phyloP scores from a whole-genome alignment of 2,329 filamentous ascomycete genomes.

The Fonsecaea pedrosoi region DNA sequence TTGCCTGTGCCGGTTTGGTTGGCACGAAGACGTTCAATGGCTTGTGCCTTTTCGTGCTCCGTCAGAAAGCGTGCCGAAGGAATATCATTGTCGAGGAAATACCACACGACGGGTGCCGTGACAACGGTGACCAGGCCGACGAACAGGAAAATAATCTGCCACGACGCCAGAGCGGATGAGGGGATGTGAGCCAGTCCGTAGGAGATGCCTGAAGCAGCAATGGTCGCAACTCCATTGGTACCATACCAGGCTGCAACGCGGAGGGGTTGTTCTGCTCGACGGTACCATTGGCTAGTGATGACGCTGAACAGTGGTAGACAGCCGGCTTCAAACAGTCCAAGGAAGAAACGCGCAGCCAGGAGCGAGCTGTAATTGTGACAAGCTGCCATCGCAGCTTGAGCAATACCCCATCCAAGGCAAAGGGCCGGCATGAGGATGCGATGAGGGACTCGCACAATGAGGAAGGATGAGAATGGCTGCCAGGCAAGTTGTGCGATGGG shows the following conservation, averaged over 20 bases:
- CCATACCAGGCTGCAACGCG: slow-evolving; percentile 72
- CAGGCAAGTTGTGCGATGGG: slow-evolving; percentile 67
- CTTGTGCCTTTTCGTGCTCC: slow-evolving; percentile 54
- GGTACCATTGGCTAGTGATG: slow-evolving; percentile 57
- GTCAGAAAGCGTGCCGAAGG: slow-evolving; percentile 58
- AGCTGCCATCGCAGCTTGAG: slow-evolving; percentile 56
- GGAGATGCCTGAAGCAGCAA: slow-evolving; percentile 63
- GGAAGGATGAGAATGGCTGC: slow-evolving; percentile 65
- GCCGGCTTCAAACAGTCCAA: slow-evolving; percentile 61
- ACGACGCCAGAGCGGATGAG: slow-evolving; percentile 52
- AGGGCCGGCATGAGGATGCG: slow-evolving; percentile 63
- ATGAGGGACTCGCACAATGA: slow-evolving; percentile 68
- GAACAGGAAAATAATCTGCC: slow-evolving; percentile 68
- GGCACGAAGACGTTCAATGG: slow-evolving; percentile 57
- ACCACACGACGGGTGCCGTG: slow-evolving; percentile 65
- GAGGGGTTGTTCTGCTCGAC: slow-evolving; percentile 65
- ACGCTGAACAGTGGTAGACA: slow-evolving; percentile 55
- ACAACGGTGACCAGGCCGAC: slow-evolving; percentile 67
- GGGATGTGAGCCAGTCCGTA: slow-evolving; percentile 64
- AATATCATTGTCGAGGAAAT: slow-evolving; percentile 66
- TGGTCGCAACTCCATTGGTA: slow-evolving; percentile 65
- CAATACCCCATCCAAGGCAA: slow-evolving; percentile 57
- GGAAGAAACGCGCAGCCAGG: slow-evolving; percentile 59
- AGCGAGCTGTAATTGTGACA: slow-evolving; percentile 56
- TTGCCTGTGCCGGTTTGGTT: slow-evolving; percentile 58